Base-by-base conservation (phyloP, 2,329 filamentous ascomycete species). In the Xylariaceae sp. region DNA sequence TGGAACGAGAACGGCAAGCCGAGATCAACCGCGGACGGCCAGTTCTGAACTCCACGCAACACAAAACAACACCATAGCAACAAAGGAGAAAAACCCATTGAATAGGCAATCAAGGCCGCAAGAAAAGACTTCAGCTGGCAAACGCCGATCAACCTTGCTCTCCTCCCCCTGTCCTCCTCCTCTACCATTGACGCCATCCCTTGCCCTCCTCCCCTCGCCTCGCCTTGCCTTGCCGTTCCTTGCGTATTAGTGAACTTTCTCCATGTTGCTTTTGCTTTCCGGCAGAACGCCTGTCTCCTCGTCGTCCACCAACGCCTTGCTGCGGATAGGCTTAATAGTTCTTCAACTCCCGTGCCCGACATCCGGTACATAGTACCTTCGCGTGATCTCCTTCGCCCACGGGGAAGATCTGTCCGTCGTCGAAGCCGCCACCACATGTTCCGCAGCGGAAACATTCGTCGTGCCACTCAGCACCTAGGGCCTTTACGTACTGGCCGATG, bases 401-500 rank as follows among this genome's bases (percentile, higher is more conserved):
- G 47, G 84, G 83, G 70, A 87, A 88, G 65, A 88, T 82, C 70
- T 86, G 83, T 0, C 85, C 84, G 66, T 88, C 85, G 42, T 83
- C 80, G 66, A 88, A 88, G 0, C 81, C 80, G 42, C 81, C 82
- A 9, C 77, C 74, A 67, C 85, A 88, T 13, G 78, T 77, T 13
- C 79, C 82, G 72, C 94, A 99, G 58, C 87, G 86, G 76, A 99
- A 99, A 74, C 94, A 99, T 61, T 86, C 81, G 57, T 90, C 87
- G 75, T 99, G 94, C 92, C 94, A 99, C 77, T 97, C 93, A 10
- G 85, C 86, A 4, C 91, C 93, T 49, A 99, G 79, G 0, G 94
- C 94, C 71, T 88, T 88, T 17, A 99, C 86, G 60, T 97, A 95
- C 71, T 93, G 85, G 53, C 96, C 93, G 55, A 94, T 86, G 56